These are phyloP conservation scores for Lepidium didymum DNA, from an alignment of 345 rosid species.

Conservation along the genomic window DNA sequence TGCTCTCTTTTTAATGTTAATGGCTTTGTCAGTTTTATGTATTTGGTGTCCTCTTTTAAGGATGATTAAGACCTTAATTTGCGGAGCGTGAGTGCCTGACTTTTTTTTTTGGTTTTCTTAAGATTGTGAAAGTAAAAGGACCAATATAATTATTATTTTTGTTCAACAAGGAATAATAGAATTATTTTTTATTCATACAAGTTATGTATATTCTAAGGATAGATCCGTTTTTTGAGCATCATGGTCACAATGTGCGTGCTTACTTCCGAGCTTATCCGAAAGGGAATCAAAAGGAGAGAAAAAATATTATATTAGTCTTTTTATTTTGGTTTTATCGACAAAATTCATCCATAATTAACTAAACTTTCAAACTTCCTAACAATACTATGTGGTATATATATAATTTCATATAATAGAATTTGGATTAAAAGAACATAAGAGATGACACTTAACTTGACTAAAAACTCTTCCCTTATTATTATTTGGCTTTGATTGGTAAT, in stretches of 20 bases:
- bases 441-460: too few species aligned
- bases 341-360: too few species aligned
- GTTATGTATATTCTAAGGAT: neutral
- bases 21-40: neutral
- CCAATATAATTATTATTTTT: neutral
- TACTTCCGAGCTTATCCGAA: neutral
- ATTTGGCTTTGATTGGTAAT: too few species aligned
- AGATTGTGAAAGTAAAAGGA: neutral
- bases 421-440: too few species aligned
- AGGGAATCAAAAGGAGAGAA: neutral
- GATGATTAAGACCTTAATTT: conserved; percentile 4
- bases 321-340: too few species aligned
- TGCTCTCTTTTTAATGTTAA: neutral
- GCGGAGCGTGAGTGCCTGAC: conserved; percentile 1
- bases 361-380: too few species aligned
- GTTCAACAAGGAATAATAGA: too few species aligned
- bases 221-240: conserved; percentile 8
- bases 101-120: neutral
- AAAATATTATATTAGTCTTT: too few species aligned
- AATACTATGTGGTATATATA: too few species aligned
- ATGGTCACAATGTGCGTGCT: conserved; percentile 8
- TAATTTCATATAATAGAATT: too few species aligned
- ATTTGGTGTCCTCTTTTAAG: neutral
- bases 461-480: too few species aligned
- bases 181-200: neutral